phyloP scores from a whole-genome alignment of 805 yeast genomes.

The Huiozyma sinensis region DNA sequence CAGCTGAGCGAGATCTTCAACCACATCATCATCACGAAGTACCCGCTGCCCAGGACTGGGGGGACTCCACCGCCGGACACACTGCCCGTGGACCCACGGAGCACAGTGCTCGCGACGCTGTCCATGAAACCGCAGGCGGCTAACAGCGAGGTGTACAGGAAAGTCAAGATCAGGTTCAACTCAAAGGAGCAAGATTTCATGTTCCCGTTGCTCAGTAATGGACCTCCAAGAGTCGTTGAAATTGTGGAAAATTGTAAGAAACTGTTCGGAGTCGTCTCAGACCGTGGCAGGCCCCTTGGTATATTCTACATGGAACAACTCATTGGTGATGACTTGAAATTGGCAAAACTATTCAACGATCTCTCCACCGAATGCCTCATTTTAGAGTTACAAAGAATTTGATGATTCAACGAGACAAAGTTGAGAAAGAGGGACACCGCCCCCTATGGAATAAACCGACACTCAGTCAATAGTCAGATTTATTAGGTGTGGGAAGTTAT shows the following conservation, averaged over 20 bases:
- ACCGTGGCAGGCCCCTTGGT: constrained; percentile 7
- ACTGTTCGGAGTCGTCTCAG: constrained; percentile 47
- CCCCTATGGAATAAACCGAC: no score
- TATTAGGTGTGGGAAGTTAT: no score
- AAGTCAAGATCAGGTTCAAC: constrained; percentile 41
- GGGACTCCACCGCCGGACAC: background rate
- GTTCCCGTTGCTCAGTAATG: constrained; percentile 51
- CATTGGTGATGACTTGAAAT: constrained; percentile 36
- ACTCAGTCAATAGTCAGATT: no score
- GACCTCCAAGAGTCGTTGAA: constrained; percentile 75
- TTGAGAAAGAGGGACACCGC: no score
- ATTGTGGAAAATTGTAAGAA: constrained; percentile 65
- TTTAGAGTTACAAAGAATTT: background rate
- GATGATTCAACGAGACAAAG: no score
- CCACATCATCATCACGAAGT: constrained; percentile 47
- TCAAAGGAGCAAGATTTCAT: constrained; percentile 50
- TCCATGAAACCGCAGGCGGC: constrained; percentile 31
- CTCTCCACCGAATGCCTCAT: constrained; percentile 3
- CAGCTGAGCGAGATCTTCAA: constrained; percentile 58
- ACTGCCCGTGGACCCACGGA: background rate
- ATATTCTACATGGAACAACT: constrained; percentile 16
- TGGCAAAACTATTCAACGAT: constrained; percentile 35
- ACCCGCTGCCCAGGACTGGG: constrained; percentile 38
- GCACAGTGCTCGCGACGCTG: constrained; percentile 16
- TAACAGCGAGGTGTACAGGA: constrained; percentile 26